Conservation (phyloP, 2,329 filamentous ascomycete genomes). For the Talaromyces albobiverticillius region DNA sequence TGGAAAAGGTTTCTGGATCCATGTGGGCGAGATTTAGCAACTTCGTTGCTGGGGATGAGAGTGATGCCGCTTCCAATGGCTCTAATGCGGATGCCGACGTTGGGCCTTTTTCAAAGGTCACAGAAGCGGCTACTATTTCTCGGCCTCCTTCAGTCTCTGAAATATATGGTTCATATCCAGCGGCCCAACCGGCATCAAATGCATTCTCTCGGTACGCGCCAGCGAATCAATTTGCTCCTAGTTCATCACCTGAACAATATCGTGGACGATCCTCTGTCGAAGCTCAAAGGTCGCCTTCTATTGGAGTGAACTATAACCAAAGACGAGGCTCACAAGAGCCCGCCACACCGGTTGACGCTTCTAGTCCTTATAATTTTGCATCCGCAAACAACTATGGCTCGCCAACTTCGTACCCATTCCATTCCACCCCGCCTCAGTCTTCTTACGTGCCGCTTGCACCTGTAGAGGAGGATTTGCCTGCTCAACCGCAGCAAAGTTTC, state of each 20-base stretch:
- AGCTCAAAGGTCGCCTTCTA: constrained; percentile 42
- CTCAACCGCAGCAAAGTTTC: constrained; percentile 24
- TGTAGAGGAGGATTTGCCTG: constrained; percentile 35
- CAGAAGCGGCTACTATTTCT: constrained; percentile 71
- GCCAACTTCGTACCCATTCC: constrained; percentile 30
- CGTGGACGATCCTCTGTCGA: constrained; percentile 50
- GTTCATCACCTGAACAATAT: constrained; percentile 51
- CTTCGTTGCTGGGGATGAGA: constrained; percentile 90
- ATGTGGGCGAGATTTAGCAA: constrained; percentile 94
- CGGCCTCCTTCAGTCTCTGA: constrained; percentile 73
- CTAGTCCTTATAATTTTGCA: constrained; percentile 29
- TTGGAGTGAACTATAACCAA: constrained; percentile 30
- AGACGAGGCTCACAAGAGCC: constrained; percentile 38
- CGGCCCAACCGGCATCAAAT: constrained; percentile 31
- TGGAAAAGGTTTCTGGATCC: constrained; percentile 90
- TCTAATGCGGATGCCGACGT: constrained; percentile 58
- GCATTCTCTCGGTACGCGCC: constrained; percentile 44
- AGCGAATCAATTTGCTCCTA: constrained; percentile 44
- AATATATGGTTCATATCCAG: constrained; percentile 62
- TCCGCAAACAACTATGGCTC: constrained; percentile 28
- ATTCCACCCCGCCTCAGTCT: constrained; percentile 36
- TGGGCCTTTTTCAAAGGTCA: constrained; percentile 79
- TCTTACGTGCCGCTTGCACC: constrained; percentile 39
- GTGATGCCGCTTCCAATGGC: constrained; percentile 60
- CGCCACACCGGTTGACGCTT: constrained; percentile 29